Base-by-base conservation (phyloP, 2,329 filamentous ascomycete genomes). In the Lachnellula cervina region DNA sequence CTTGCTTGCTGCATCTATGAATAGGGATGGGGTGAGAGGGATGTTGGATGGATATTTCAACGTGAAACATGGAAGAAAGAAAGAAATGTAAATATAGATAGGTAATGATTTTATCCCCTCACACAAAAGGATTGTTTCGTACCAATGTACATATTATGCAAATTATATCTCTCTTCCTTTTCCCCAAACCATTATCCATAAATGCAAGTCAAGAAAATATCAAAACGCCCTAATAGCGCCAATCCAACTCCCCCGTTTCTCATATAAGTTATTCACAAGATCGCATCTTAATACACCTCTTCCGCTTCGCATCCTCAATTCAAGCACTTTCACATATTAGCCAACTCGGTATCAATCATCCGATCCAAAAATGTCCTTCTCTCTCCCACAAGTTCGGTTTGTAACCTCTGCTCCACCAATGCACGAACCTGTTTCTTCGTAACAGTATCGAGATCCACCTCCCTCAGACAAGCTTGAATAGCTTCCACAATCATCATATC, bases 401-500 rank as follows among this genome's bases (percentile, higher is more conserved):
- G 93, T 59, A 99, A 75, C 66, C 92, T 83, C 76, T 97, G 91
- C 76, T 99, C 94, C 13, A 96, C 91, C 45, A 97, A 80, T 3
- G 89, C 92, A 50, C 89, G 82, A 55, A 94, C 87, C 75, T 97
- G 93, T 77, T 99, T 99, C 84, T 97, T 99, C 6, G 94, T 99
- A 48, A 97, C 90, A n/a, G 82, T 93, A 71, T 99, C 94, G 43
- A 99, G 79, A 71, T 99, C 93, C 0, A 97, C 91, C 67, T 97
- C 93, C 16, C 80, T 75, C 59, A 99, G 77, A 65, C 94, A 94
- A 50, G 80, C 77, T 67, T 90, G 88, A 59, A 97, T 93, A 1
- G 89, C 88, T 59, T 95, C 89, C 17, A 90, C 80, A 62, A 99
- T 97, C 58, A 84, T 81, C 46, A 77, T 77, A 66, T 97, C 92